phyloP scores from a whole-genome alignment of 1,139 yeast species.

The Debaryomycetaceae sp. region DNA sequence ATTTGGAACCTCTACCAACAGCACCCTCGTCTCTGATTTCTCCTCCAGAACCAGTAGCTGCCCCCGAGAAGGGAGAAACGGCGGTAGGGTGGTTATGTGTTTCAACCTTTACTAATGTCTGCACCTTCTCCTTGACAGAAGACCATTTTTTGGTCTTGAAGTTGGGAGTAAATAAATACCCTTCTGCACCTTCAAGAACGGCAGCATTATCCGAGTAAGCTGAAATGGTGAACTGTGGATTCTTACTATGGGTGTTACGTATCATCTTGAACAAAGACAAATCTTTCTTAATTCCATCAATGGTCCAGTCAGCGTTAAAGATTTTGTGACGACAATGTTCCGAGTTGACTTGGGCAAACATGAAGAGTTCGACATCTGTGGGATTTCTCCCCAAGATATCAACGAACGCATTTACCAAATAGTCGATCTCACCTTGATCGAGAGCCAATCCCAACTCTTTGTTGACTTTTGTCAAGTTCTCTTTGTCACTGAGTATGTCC shows the following conservation, averaged over 20 bases:
- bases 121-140: constrained; percentile 72
- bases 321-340: constrained; percentile 99
- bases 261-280: constrained; percentile 88
- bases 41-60: constrained; percentile 99
- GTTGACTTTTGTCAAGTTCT: constrained; percentile 72
- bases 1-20: constrained; percentile 95
- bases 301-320: constrained; percentile 98
- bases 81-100: constrained; percentile 99
- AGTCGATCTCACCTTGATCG: constrained; percentile 89
- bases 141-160: constrained; percentile 68
- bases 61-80: constrained; percentile 98
- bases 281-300: constrained; percentile 76
- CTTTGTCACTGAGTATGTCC: constrained; percentile 58
- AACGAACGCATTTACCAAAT: constrained; percentile 75
- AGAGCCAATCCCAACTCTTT: constrained; percentile 85
- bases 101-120: constrained; percentile 91
- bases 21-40: constrained; percentile 99
- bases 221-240: constrained; percentile 80
- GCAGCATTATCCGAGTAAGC: constrained; percentile 99
- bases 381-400: constrained; percentile 82
- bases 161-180: constrained; percentile 76
- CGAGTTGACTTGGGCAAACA: constrained; percentile 99
- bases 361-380: constrained; percentile 95
- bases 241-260: constrained; percentile 81
- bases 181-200: constrained; percentile 84